These are phyloP conservation scores for Kuraishia capsulata DNA, from an alignment of 805 yeast species.

Conservation along the genomic window DNA sequence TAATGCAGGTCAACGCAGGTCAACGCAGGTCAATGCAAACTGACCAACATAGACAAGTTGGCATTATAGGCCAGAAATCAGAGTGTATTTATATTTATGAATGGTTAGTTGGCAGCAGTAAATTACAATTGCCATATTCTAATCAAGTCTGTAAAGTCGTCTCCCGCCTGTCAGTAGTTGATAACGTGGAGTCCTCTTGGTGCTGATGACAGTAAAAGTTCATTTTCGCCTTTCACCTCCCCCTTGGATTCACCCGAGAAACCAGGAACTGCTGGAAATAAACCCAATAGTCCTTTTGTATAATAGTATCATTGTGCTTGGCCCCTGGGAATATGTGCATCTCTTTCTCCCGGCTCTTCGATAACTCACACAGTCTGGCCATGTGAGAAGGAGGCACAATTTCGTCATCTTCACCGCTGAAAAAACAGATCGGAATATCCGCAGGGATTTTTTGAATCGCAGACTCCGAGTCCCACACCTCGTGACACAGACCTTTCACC, in stretches of 20 bases:
- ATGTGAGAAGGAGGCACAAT: constrained; percentile 87
- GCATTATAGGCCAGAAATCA: too few relatives aligned
- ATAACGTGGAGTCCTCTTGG: too few relatives aligned
- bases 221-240: too few relatives aligned
- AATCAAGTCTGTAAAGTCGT: too few relatives aligned
- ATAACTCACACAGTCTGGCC: constrained; percentile 44
- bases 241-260: constrained; percentile 29
- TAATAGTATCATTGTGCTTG: constrained; percentile 76
- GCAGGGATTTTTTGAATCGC: constrained; percentile 42
- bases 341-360: constrained; percentile 41
- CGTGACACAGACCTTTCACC: constrained; percentile 56
- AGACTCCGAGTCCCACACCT: constrained; percentile 73
- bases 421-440: constrained; percentile 55
- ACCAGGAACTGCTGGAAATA: constrained; percentile 46
- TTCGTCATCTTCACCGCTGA: constrained; percentile 75
- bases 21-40: too few relatives aligned
- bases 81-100: too few relatives aligned
- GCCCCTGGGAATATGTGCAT: constrained; percentile 49
- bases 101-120: too few relatives aligned
- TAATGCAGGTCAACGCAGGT: too few relatives aligned
- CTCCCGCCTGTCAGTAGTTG: too few relatives aligned
- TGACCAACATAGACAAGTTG: too few relatives aligned
- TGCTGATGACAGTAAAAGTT: too few relatives aligned
- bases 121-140: too few relatives aligned
- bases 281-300: constrained; percentile 74